Base-by-base conservation (phyloP, 2,329 filamentous ascomycete genomes). In the Botrytis tulipae region DNA sequence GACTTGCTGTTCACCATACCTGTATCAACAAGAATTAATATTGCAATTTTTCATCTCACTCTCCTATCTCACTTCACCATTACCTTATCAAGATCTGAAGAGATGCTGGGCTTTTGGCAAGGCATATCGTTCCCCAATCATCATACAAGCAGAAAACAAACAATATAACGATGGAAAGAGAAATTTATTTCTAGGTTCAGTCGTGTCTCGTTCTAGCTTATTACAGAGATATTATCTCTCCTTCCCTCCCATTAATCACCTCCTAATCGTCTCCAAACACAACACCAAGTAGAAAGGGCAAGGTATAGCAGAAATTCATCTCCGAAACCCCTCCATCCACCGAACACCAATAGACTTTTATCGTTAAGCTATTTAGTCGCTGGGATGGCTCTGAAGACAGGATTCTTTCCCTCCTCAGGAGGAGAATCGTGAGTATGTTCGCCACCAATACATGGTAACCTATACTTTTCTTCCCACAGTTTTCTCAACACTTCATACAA, bases 401-500 rank as follows among this genome's bases (percentile, higher is more conserved):
- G 22, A 69, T 72, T 72, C 4, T 72, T 72, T n/a, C 71, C 71
- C 42, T 72, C 61, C 22, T 72, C 71, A 29, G 71, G 71, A 40
- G 71, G 71, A 20, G 48, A 68, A 69, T 68, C 70, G 66, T 79
- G 78, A 35, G 70, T 74, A 61, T 79, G 75, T 29, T 79, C 78
- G 46, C 78, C 79, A 20, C 78, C 78, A 51, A 75, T 68, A 74
- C 77, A 78, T n/a, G 74, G 74, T 48, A 74, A 69, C 22, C 37
- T 70, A 71, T 92, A 90, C 79, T 87, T 90, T 48, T 93, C 90
- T 75, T 89, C 84, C 90, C 92, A 95, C 71, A 90, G 84, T 81
- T 94, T 92, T 70, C 90, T 88, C 79, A 98, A 82, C 1, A 97
- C 93, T 79, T 94, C 90, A 83, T 99, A 98, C 73, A 99, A 88